Evolutionary conservation across 331 rosid genomes (phyloP), one percentile per base, ranked within the genome.

Genomic region (Erythrophleum ivorense): DNA sequence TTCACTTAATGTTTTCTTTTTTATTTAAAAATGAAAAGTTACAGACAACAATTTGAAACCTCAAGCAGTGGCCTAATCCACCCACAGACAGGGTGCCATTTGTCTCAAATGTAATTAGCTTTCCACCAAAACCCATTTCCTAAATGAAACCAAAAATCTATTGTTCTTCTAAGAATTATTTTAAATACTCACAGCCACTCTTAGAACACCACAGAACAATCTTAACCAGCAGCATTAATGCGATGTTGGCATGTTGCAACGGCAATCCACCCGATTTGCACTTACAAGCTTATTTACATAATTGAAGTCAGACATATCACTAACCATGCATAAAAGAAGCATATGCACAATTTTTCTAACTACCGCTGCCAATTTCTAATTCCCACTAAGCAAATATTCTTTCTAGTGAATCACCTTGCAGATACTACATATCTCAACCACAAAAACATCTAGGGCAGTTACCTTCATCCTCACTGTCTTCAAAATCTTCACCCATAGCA

Each of bases 381-480:
- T 62, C 24, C 40, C 9, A 12, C 29, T 24, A 24, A 24, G 29
- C 24, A 24, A 62, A 18, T 31, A 15, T 6, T 41, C 69, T 33
- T 18, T 34, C 14, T 59, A 77, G 69, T 40, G 54, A 33, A 55
- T 54, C 19, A 74, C 4, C 46, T 4, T 6, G 49, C 13, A 43
- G 34, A 77, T 16, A 80, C 34, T 4, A 45, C 6, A 46, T 31
- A 68, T 46, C 36, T 38, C 48, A 78, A 71, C 13, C 33, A 69
- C 40, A 85, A 75, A 81, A 75, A 54, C 41, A 45, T 2, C 4
- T 6, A 72, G 58, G 16, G 43, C 52, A 18, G 58, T 80, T 85
- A 88, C 98, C 93, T 87, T 94, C 98, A 76, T 94, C 98, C 5
- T 88, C 97, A 62, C 89, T 90, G 10, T 89, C 94, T 2, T 90